Evolutionary conservation across 2,329 filamentous ascomycete species (phyloP).

Genomic region (Pyrenophora tritici-repentis): DNA sequence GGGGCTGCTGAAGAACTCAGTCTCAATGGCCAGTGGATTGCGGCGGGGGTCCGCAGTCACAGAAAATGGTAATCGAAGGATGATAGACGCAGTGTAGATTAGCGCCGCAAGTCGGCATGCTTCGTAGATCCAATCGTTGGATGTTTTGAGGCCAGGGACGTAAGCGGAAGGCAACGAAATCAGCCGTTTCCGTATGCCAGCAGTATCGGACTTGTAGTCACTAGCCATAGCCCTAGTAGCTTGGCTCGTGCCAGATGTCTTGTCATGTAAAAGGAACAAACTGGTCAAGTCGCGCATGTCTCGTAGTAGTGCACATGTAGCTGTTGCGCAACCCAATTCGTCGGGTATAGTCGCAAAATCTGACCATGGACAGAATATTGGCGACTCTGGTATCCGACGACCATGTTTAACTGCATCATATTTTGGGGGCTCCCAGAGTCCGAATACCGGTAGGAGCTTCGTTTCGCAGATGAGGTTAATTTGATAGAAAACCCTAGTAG

Average conservation of each 20-base stretch:
- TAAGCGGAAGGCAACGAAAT: conserved; percentile 30
- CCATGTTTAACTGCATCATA: conserved; percentile 1
- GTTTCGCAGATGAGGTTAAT: conserved; percentile 37
- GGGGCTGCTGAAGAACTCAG: background rate
- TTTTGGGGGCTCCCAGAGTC: conserved; percentile 14
- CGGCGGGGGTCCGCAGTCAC: conserved; percentile 27
- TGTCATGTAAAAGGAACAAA: conserved; percentile 27
- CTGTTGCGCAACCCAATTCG: conserved; percentile 27
- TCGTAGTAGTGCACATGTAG: conserved; percentile 31
- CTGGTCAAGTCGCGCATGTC: conserved; percentile 43
- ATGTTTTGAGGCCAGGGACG: conserved; percentile 21
- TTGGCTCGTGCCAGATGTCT: background rate
- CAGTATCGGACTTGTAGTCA: conserved; percentile 21
- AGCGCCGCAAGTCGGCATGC: conserved; percentile 41
- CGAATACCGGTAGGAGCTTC: conserved; percentile 23
- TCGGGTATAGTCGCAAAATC: conserved; percentile 27
- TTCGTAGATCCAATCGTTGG: conserved; percentile 43
- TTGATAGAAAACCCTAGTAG: conserved; percentile 29
- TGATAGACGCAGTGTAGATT: conserved; percentile 41
- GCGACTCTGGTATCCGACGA: conserved; percentile 39
- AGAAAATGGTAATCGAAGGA: conserved; percentile 35
- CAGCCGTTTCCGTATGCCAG: conserved; percentile 24
- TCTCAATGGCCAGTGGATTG: conserved; percentile 15
- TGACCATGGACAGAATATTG: conserved; percentile 35
- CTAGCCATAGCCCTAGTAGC: conserved; percentile 9